Percentiles rank a stretch among this genome's conserved stretches.
These are phyloP conservation scores for Fusarium armeniacum DNA, from an alignment of 2,329 filamentous ascomycete genomes.

Conservation along the genomic window DNA sequence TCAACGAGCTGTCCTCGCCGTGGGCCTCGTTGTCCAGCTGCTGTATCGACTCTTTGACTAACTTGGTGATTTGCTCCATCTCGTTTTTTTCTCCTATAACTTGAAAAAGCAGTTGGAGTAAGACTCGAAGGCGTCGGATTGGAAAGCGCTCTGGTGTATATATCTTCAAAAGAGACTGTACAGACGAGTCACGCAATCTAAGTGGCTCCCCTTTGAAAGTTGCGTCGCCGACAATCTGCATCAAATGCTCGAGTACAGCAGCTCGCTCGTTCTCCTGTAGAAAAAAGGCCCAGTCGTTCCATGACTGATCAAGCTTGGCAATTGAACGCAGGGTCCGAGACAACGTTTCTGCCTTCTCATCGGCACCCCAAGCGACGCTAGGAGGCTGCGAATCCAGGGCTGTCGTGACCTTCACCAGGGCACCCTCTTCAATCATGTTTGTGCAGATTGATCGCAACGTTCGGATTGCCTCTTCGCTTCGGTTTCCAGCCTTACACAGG, in stretches of 20 bases:
- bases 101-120: constrained; percentile 64
- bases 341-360: constrained; percentile 65
- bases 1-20: constrained; percentile 62
- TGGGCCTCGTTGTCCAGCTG: constrained; percentile 55
- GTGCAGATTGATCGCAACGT: constrained; percentile 73
- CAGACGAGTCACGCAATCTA: constrained; percentile 61
- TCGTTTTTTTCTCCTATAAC: constrained; percentile 62
- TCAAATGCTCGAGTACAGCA: constrained; percentile 71
- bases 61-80: constrained; percentile 56
- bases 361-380: constrained; percentile 65
- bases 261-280: constrained; percentile 66
- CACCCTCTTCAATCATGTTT: constrained; percentile 70
- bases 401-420: constrained; percentile 66
- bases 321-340: constrained; percentile 72
- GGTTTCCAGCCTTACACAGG: constrained; percentile 66
- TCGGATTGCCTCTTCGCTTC: constrained; percentile 69
- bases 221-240: constrained; percentile 63
- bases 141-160: constrained; percentile 66
- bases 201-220: constrained; percentile 54
- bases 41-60: constrained; percentile 57
- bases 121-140: constrained; percentile 65
- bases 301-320: constrained; percentile 70
- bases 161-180: constrained; percentile 63
- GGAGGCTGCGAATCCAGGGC: constrained; percentile 66
- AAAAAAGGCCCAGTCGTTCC: constrained; percentile 68